Base-by-base conservation (phyloP, 257 asterid genomes). In the Cordia subcordata region DNA sequence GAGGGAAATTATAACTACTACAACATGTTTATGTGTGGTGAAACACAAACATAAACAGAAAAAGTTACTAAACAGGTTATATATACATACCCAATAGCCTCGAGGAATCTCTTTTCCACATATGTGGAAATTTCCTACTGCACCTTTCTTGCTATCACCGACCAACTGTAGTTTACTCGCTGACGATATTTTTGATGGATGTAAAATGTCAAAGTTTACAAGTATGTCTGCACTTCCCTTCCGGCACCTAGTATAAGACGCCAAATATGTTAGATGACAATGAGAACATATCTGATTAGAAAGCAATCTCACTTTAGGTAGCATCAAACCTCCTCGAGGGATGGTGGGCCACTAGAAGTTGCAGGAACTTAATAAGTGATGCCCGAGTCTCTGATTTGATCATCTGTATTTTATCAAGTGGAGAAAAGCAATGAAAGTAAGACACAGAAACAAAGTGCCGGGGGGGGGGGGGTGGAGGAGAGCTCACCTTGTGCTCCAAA, bases 51-150 rank as follows among this genome's bases (percentile, higher is more conserved):
- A 51, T 49, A 32, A 49, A 50, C 23, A 57, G 53, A 57, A 52
- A 42, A 21, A 42, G 21, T 57, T 47, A 6, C 65, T 49, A 22
- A 61, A 35, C 27, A 73, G 62, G 61, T 58, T 58, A 66, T 23
- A 57, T 23, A 57, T 57, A 67, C 92, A 55, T 79, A 93, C 99
- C 99, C 99, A 93, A 73, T 86, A 86, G 69, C 99, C 97, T 62
- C 92, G 94, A 55, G 99, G 99, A 64, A 89, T 79, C 68, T 85
- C 96, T 70, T 85, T 72, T 54, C 99, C 97, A 64, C 99, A 93
- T 68, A 93, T 93, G 58, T 79, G 77, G 73, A 70, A 82, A 74
- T 72, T 76, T 64, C 70, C 71, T 44, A 75, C 68, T 62, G 61
- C 66, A 11, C 67, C 85, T 49, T 76, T 74, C 67, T 68, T 72